Evolutionary conservation across 2,329 filamentous ascomycete species (phyloP), one percentile per base, ranked within the genome.

Genomic region (Fusarium neocosmosporiellum): DNA sequence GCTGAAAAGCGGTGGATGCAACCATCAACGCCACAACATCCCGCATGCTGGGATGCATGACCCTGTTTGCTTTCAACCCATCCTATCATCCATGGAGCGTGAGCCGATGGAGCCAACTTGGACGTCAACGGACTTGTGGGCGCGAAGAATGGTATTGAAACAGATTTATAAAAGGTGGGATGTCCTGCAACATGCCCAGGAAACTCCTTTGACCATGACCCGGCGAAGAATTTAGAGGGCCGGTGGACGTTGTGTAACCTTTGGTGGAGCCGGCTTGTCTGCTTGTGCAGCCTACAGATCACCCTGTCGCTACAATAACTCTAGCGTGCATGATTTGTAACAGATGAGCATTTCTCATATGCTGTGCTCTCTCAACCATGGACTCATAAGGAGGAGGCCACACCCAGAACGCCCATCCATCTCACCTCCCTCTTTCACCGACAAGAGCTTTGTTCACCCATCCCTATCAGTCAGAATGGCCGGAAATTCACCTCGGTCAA

Each of bases 161-260:
- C 10, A 4, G 14, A 31, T 18, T 50, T 13, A 16, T 13, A 8
- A 4, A 4, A 5, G 9, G 7, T 20, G 14, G 6, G 14, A 13
- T 20, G 10, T n/a, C 10, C 10, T 31, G 4, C 18, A 31, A 31
- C 16, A 31, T 10, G 9, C 1, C 6, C 18, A 13, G 7, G 27
- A 50, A 9, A 10, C 6, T 10, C 22, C 18, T 20, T 31, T 27
- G 9, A 13, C 24, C 27, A 50, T 31, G 3, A 7, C 24, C 27
- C 10, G 10, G 46, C 18, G 9, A 29, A 20, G 27, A 24, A 46
- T 24, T 16, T 16, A 22, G 46, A 50, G 27, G 18, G 27, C 41
- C 10, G 27, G 46, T 31, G 18, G 46, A 46, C 11, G 43, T 33
- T 55, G 55, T 67, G 65, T 48, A 67, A 67, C 63, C 60, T 48